Evolutionary conservation across 345 rosid species (phyloP).

Genomic region (Salix koriyanagi): DNA sequence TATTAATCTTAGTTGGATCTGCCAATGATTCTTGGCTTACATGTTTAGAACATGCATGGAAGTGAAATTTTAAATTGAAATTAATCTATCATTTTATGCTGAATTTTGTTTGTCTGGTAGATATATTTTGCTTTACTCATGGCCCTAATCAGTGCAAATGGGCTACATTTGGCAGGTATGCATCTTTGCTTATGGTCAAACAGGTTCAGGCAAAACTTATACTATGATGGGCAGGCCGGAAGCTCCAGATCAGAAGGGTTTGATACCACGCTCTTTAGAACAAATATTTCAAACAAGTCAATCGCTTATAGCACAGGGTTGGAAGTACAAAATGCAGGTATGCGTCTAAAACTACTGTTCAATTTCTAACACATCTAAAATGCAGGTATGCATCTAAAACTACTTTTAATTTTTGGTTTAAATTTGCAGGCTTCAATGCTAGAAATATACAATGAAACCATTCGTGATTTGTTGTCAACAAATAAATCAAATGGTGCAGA

Average conservation of each 20-base stretch:
- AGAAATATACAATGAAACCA: constrained; percentile 90
- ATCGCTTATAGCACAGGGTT: constrained; percentile 66
- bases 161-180: constrained; percentile 59
- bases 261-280: constrained; percentile 88
- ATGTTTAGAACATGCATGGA: background rate
- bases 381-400: constrained; percentile 56
- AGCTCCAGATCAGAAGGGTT: constrained; percentile 59
- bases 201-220: constrained; percentile 96
- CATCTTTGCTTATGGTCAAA: constrained; percentile 96
- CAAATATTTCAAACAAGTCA: constrained; percentile 83
- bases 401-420: background rate
- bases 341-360: background rate
- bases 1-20: background rate
- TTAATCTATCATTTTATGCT: background rate
- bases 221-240: constrained; percentile 98
- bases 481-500: constrained; percentile 44
- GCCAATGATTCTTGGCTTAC: background rate
- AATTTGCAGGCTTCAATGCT: constrained; percentile 75
- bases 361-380: constrained; percentile 24
- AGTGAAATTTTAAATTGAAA: background rate
- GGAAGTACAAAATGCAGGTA: constrained; percentile 97
- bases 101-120: background rate
- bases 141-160: background rate
- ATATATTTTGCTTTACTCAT: background rate
- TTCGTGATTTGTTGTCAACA: constrained; percentile 68